Percentiles rank a stretch among this genome's conserved stretches.
Conservation (phyloP, 2,329 filamentous ascomycete genomes). For the Exophiala sp. region DNA sequence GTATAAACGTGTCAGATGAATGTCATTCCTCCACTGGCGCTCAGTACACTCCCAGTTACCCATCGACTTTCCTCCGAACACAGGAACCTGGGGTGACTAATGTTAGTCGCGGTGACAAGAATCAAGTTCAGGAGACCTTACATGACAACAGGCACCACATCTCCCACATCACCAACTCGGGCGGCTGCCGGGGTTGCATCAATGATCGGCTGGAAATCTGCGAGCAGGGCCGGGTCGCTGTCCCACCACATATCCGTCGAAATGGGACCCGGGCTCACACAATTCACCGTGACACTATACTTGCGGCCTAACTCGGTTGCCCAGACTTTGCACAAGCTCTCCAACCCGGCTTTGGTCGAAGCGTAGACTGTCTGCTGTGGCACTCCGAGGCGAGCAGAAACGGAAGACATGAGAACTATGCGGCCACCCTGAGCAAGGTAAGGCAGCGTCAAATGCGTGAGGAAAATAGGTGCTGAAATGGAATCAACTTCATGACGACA, state of each 20-base stretch:
- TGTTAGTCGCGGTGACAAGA: too few relatives aligned
- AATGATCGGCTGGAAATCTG: constrained; percentile 1
- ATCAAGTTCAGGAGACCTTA: too few relatives aligned
- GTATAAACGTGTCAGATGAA: too few relatives aligned
- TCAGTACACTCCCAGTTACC: too few relatives aligned
- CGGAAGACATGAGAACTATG: constrained; percentile 26
- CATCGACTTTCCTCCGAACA: too few relatives aligned
- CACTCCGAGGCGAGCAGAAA: constrained; percentile 44
- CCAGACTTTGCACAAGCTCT: constrained; percentile 67
- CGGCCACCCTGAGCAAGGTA: constrained; percentile 12
- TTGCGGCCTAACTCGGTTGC: constrained; percentile 62
- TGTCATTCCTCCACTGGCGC: too few relatives aligned
- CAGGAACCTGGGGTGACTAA: too few relatives aligned
- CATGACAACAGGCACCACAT: neutral
- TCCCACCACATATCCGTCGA: constrained; percentile 54
- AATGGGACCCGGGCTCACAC: constrained; percentile 58
- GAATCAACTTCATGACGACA: too few relatives aligned
- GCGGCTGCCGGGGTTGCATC: neutral
- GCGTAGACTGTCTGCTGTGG: constrained; percentile 66
- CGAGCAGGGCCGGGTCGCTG: neutral
- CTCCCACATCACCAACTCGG: neutral
- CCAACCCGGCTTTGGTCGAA: constrained; percentile 66
- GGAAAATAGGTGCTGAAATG: constrained; percentile 8
- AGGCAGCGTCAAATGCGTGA: constrained; percentile 25
- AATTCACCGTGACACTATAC: constrained; percentile 57